Evolutionary conservation across 2,329 filamentous ascomycete species (phyloP).

Genomic region (Ramularia collo-cygni): DNA sequence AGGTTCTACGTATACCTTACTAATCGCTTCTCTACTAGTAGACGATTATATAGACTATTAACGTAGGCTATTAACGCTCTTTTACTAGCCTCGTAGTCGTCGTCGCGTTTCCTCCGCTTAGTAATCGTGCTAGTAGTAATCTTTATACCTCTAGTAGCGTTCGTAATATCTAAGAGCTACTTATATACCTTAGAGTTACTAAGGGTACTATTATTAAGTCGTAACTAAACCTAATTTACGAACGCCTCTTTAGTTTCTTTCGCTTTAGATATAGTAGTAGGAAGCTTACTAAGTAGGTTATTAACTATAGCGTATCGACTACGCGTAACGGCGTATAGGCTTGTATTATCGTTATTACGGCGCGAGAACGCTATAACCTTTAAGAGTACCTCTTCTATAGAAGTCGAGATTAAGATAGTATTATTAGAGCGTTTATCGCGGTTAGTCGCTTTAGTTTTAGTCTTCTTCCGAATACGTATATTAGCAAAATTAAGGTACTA

Average conservation of each 20-base stretch:
- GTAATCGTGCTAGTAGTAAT: background rate
- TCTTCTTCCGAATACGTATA: slow-evolving; percentile 39
- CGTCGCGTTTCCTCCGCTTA: slow-evolving; percentile 3
- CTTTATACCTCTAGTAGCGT: background rate
- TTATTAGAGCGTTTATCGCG: slow-evolving; percentile 40
- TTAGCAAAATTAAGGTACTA: slow-evolving; percentile 47
- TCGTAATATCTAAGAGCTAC: slow-evolving; percentile 5
- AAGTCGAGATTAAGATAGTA: slow-evolving; percentile 39
- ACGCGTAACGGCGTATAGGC: too few species aligned
- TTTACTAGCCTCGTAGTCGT: background rate
- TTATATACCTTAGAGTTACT: slow-evolving; percentile 27
- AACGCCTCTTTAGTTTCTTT: slow-evolving; percentile 8
- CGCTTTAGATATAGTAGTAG: slow-evolving; percentile 1
- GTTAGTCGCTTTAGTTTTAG: slow-evolving; percentile 27
- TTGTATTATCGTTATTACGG: slow-evolving; percentile 3
- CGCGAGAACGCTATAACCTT: slow-evolving; percentile 36
- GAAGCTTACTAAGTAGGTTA: background rate
- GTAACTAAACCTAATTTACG: slow-evolving; percentile 13
- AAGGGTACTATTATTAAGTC: slow-evolving; percentile 17
- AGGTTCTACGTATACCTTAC: slow-evolving; percentile 20
- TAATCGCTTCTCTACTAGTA: slow-evolving; percentile 19
- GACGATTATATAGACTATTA: slow-evolving; percentile 14
- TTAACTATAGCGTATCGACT: background rate
- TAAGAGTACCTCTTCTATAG: slow-evolving; percentile 48
- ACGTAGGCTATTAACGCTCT: slow-evolving; percentile 9